Conservation (phyloP, 495 filamentous ascomycete genomes). For the Rostrohypoxylon terebratum region DNA sequence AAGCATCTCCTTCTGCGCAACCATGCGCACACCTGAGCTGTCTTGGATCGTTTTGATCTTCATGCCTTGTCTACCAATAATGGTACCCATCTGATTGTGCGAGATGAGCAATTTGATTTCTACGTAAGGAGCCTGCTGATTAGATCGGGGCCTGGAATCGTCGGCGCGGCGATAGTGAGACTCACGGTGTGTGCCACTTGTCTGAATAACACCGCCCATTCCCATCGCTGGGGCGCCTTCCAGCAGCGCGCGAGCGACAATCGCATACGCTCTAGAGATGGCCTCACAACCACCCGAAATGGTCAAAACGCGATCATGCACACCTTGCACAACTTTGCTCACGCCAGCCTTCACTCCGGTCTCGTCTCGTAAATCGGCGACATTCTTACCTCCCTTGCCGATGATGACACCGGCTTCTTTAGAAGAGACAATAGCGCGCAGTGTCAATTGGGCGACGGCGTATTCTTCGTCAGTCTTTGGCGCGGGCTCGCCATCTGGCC, state of each 20-base stretch:
- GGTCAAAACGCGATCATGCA: slow-evolving; percentile 95
- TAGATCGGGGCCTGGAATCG: slow-evolving; percentile 30
- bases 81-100: slow-evolving; percentile 99
- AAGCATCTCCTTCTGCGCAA: slow-evolving; percentile 99
- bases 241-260: slow-evolving; percentile 89
- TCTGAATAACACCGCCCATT: slow-evolving; percentile 88
- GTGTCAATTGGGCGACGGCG: slow-evolving; percentile 86
- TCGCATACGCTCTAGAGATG: slow-evolving; percentile 89
- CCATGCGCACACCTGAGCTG: slow-evolving; percentile 96
- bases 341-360: slow-evolving; percentile 98
- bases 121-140: slow-evolving; percentile 51
- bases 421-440: slow-evolving; percentile 96
- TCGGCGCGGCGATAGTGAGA: slow-evolving; percentile 36
- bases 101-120: slow-evolving; percentile 97
- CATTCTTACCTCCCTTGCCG: slow-evolving; percentile 97
- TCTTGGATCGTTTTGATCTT: slow-evolving; percentile 99
- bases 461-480: slow-evolving; percentile 97
- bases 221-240: slow-evolving; percentile 95
- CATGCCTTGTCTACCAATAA: slow-evolving; percentile 93
- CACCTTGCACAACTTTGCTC: slow-evolving; percentile 97
- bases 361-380: slow-evolving; percentile 95
- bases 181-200: slow-evolving; percentile 94
- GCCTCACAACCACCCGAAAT: slow-evolving; percentile 89
- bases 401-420: slow-evolving; percentile 99
- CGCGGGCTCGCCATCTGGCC: slow-evolving; percentile 74